Evolutionary conservation across 2,329 filamentous ascomycete species (phyloP).

Genomic region (Fusarium sambucinum): DNA sequence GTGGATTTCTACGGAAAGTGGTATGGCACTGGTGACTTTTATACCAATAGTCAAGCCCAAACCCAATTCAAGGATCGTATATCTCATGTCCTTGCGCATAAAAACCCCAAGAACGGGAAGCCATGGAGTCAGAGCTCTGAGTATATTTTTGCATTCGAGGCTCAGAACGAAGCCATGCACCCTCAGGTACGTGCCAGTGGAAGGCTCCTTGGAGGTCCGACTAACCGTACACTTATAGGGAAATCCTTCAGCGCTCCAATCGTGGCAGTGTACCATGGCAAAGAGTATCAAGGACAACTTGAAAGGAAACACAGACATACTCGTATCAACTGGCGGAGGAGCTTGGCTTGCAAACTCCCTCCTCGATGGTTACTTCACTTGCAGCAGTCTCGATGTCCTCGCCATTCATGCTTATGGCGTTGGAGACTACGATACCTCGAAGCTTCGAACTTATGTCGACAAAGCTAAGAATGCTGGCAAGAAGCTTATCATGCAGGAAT

Average conservation of each 20-base stretch:
- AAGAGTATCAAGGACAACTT: constrained; percentile 41
- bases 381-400: constrained; percentile 7
- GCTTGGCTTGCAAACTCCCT: constrained; percentile 36
- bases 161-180: constrained; percentile 44
- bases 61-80: constrained; percentile 1
- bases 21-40: constrained; percentile 12
- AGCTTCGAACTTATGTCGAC: constrained; percentile 42
- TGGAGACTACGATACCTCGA: constrained; percentile 43
- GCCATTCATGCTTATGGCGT: constrained; percentile 33
- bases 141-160: constrained; percentile 45
- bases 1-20: constrained; percentile 8
- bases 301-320: background rate
- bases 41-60: background rate
- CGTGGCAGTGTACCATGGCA: constrained; percentile 45
- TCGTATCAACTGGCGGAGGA: constrained; percentile 41
- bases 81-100: constrained; percentile 2
- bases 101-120: constrained; percentile 27
- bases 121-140: constrained; percentile 36
- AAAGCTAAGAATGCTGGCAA: constrained; percentile 47
- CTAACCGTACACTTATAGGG: too few species aligned
- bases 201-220: too few species aligned
- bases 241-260: constrained; percentile 25
- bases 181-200: constrained; percentile 6
- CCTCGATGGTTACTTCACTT: constrained; percentile 13
- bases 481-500: constrained; percentile 48